Conservation (phyloP, 176 grass and related monocot species). For the Rhynchospora breviuscula region DNA sequence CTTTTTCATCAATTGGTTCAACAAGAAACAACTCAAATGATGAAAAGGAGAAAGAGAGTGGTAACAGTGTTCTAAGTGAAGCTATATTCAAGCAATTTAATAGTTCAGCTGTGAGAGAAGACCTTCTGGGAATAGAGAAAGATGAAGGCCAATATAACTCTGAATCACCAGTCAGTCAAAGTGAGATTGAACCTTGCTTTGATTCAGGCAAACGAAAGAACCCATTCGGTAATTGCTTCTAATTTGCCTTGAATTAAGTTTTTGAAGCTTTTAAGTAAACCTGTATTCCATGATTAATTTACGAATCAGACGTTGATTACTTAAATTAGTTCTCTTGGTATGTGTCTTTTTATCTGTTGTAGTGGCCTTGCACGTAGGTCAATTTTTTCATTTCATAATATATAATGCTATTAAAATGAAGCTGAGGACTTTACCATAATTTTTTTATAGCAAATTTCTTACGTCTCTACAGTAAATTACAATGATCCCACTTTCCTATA, state of each 20-base stretch:
- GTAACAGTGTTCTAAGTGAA: conserved; percentile 25
- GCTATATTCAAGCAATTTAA: conserved; percentile 72
- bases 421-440: not conserved
- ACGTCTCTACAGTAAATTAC: not conserved
- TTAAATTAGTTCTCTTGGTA: not conserved
- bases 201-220: conserved; percentile 52
- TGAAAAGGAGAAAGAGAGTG: conserved; percentile 7
- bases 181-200: not conserved
- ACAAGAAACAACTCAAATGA: conserved; percentile 21
- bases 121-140: not conserved
- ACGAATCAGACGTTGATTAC: not conserved
- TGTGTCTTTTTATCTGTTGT: not conserved
- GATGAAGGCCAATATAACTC: conserved; percentile 14
- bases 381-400: not conserved
- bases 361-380: not conserved
- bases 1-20: conserved; percentile 63
- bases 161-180: conserved; percentile 30
- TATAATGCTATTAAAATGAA: not conserved
- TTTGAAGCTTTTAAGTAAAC: not conserved
- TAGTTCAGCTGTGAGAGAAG: conserved; percentile 21
- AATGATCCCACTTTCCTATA: not conserved
- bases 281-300: not conserved
- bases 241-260: conserved; percentile 6
- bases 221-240: conserved; percentile 35
- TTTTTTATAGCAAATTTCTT: not conserved